phyloP scores from a whole-genome alignment of 2,329 filamentous ascomycete genomes.

The Thielaviopsis musarum region DNA sequence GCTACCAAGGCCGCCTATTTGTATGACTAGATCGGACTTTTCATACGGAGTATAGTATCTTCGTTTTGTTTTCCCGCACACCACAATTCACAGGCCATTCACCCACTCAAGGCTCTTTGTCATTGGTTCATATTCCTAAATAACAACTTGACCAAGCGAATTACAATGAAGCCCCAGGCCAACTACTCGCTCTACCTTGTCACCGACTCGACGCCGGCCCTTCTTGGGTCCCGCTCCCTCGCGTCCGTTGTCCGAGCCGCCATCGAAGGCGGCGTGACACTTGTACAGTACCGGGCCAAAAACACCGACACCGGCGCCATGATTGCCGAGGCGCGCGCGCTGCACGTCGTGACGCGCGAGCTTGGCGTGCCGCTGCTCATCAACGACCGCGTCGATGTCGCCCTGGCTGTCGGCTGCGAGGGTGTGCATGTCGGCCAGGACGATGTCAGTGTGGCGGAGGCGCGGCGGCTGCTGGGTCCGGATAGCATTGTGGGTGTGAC shows the following conservation, averaged over 20 bases:
- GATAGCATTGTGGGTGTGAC: slow-evolving; percentile 79
- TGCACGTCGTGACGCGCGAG: slow-evolving; percentile 54
- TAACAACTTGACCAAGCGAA: too few relatives aligned
- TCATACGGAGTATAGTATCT: too few relatives aligned
- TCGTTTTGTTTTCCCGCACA: too few relatives aligned
- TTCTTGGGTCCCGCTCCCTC: slow-evolving; percentile 57
- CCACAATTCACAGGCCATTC: too few relatives aligned
- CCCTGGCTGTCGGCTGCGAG: slow-evolving; percentile 68
- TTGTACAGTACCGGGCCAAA: slow-evolving; percentile 89
- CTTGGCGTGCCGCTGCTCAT: slow-evolving; percentile 68
- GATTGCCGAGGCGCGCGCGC: slow-evolving; percentile 49
- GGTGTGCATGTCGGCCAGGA: slow-evolving; percentile 93
- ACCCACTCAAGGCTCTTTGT: too few relatives aligned
- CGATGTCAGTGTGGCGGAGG: slow-evolving; percentile 60
- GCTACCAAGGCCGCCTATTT: too few relatives aligned
- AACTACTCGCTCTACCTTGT: slow-evolving; percentile 82
- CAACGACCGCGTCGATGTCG: slow-evolving; percentile 86
- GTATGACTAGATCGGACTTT: too few relatives aligned
- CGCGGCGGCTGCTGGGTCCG: slow-evolving; percentile 55
- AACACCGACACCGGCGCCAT: slow-evolving; percentile 54
- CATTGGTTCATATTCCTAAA: too few relatives aligned
- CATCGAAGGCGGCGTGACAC: slow-evolving; percentile 61
- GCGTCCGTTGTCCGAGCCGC: slow-evolving; percentile 58
- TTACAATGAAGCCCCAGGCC: not conserved
- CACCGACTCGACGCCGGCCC: slow-evolving; percentile 77